Evolutionary conservation across 768 basidiomycete species (phyloP).

Genomic region (Xerocomellus intermedius): DNA sequence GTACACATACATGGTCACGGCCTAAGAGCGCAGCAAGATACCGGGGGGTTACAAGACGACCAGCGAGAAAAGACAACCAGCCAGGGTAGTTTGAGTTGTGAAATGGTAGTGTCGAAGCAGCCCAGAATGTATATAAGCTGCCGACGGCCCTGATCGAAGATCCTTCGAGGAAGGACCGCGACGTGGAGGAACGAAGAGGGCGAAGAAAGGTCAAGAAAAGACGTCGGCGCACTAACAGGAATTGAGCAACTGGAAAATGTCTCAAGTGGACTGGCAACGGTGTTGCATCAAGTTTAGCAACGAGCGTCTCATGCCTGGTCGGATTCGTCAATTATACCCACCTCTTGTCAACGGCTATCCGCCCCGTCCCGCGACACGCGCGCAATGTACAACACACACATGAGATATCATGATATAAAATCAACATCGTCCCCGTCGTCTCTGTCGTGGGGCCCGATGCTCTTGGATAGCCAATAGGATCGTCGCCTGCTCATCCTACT

Average conservation of each 20-base stretch:
- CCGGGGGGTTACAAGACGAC: constrained; percentile 17
- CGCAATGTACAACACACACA: neutral
- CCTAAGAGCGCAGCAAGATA: neutral
- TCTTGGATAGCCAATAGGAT: constrained; percentile 62
- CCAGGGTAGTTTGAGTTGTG: constrained; percentile 17
- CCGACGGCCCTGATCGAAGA: constrained; percentile 9
- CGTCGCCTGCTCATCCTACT: constrained; percentile 29
- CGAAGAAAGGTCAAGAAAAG: constrained; percentile 1
- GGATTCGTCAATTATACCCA: neutral
- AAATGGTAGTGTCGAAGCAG: constrained; percentile 11
- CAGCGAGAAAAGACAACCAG: constrained; percentile 21
- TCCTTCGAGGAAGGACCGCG: constrained; percentile 8
- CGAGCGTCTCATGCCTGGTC: neutral
- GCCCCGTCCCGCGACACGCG: neutral
- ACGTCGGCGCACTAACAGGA: neutral
- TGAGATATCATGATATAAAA: neutral
- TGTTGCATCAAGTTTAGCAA: constrained; percentile 8
- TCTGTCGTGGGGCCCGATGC: constrained; percentile 32
- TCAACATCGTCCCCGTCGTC: constrained; percentile 8
- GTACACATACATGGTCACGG: constrained; percentile 24
- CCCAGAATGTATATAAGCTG: constrained; percentile 5
- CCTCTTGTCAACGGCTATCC: neutral
- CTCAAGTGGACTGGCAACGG: neutral
- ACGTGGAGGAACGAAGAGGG: neutral
- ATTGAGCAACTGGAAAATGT: neutral